Conservation (phyloP, 2,329 filamentous ascomycete genomes). For the Purpureocillium lavendulum region DNA sequence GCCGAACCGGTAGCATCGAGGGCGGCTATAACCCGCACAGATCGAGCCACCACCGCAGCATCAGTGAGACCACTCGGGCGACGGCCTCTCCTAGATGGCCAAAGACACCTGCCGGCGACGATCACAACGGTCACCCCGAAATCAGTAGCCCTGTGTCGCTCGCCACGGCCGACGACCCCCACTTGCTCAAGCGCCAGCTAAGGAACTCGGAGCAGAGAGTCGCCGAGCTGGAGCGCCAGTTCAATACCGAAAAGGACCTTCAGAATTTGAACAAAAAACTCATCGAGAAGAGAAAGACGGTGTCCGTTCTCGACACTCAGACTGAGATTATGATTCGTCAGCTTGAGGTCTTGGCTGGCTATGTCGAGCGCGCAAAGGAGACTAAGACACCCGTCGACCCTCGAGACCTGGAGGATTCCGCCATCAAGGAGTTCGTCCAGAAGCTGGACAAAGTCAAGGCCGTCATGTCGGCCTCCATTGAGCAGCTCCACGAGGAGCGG, state of each 20-base stretch:
- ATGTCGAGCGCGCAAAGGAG: constrained; percentile 79
- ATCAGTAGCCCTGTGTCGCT: constrained; percentile 66
- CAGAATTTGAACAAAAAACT: constrained; percentile 81
- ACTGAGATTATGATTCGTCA: constrained; percentile 93
- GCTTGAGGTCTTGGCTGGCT: constrained; percentile 80
- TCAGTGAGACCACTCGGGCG: constrained; percentile 58
- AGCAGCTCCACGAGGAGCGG: constrained; percentile 59
- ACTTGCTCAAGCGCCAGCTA: constrained; percentile 64
- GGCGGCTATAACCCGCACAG: constrained; percentile 33
- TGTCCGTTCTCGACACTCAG: constrained; percentile 88
- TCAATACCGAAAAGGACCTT: constrained; percentile 54
- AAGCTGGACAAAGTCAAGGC: constrained; percentile 55
- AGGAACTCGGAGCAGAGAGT: constrained; percentile 77
- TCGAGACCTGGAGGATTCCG: constrained; percentile 74
- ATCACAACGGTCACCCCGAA: constrained; percentile 42
- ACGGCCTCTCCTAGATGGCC: constrained; percentile 62
- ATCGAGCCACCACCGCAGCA: constrained; percentile 48
- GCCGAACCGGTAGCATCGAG: constrained; percentile 76
- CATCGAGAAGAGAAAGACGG: constrained; percentile 88
- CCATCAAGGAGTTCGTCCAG: constrained; percentile 86
- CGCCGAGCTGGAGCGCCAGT: constrained; percentile 77
- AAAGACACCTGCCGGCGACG: constrained; percentile 55
- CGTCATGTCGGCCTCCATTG: constrained; percentile 48
- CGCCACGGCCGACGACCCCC: constrained; percentile 56
- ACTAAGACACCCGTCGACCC: constrained; percentile 73